These are phyloP conservation scores for Populus euphratica DNA, from an alignment of 345 rosid species.

Conservation along the genomic window DNA sequence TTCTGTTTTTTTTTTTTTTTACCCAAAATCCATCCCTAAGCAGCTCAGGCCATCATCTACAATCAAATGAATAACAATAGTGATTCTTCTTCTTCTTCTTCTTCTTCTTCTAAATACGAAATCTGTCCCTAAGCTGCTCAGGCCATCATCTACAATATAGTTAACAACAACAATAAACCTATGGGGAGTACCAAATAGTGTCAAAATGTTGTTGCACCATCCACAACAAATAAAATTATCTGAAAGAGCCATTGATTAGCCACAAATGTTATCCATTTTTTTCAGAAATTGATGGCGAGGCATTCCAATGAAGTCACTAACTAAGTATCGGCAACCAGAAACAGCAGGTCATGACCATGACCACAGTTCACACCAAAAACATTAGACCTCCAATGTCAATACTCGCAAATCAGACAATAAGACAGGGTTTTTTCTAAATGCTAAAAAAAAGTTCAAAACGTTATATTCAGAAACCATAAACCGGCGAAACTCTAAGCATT, in stretches of 20 bases:
- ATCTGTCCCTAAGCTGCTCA: background rate
- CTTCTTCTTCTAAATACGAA: background rate
- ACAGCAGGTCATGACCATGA: background rate
- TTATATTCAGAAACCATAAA: background rate
- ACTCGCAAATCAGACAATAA: background rate
- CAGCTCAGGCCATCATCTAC: background rate
- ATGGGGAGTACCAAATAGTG: background rate
- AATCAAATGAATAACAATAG: background rate
- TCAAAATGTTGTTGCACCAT: background rate
- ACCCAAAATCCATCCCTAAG: background rate
- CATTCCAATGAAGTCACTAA: background rate
- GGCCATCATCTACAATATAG: background rate
- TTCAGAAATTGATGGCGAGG: background rate
- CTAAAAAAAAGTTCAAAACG: background rate
- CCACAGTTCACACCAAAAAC: background rate
- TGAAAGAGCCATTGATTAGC: background rate
- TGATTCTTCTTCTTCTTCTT: background rate
- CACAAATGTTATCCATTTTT: background rate
- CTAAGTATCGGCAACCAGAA: background rate
- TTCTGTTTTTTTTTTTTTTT: background rate
- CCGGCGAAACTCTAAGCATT: background rate
- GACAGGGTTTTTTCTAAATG: background rate
- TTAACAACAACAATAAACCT: background rate
- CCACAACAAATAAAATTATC: background rate
- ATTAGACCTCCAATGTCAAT: background rate